Base-by-base conservation (phyloP, 2,329 filamentous ascomycete genomes). In the Colletotrichum euphorbiae region DNA sequence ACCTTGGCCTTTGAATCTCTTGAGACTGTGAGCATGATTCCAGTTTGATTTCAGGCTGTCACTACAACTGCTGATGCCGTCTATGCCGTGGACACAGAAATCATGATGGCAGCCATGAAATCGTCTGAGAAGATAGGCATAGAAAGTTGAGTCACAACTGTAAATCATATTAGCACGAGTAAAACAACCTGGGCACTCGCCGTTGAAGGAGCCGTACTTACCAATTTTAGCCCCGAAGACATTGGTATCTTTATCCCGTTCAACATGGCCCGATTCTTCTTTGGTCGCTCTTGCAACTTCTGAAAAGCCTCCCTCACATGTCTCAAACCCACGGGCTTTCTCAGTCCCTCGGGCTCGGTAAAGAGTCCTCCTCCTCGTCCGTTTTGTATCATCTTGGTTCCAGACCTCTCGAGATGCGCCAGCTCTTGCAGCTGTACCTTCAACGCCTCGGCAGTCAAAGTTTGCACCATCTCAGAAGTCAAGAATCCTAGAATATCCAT, bases 391-490 rank as follows among this genome's bases (percentile, higher is more conserved):
- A 17, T 55, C 19, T 38, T 50, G 6, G 2, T 12, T 11, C 42
- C 11, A 28, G 4, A 9, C 7, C 17, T n/a, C 42, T 33, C 33
- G 6, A 24, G 12, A 19, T 15, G 19, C 13, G 36, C 28, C 11
- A 21, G 6, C 36, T 70, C 64, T 7, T 13, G 21, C 19, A 17
- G 13, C 40, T 69, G 69, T 15, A 70, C 56, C n/a, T 17, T 59
- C 40, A 72, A 21, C 7, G 69, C 70, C 40, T 62, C 59, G 1
- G 28, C 62, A 0, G 70, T 71, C 3, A 72, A 38, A 0, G 19
- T 64, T 24, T 72, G 71, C 3, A 74, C 73, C 70, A 72, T 73
- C 46, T 74, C 73, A 0, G 64, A 65, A 4, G 70, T 70, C 24
- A 74, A 12, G 15, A 72, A 72, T 0, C 72, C 71, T 15, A 74